Evolutionary conservation across 768 basidiomycete genomes (phyloP).

Genomic region (Porphyrellus cyaneotinctus): DNA sequence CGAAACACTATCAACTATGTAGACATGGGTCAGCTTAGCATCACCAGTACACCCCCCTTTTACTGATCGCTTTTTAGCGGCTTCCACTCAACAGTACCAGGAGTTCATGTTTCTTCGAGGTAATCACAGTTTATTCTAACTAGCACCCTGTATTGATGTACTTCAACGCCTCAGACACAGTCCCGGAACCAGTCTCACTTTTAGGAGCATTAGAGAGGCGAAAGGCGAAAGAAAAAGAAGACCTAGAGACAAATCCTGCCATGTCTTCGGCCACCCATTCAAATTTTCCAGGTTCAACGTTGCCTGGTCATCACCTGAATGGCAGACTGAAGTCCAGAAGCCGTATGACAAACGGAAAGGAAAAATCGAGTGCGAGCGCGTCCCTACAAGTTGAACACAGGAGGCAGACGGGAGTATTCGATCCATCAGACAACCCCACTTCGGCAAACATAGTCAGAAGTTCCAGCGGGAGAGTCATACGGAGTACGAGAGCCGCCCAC

Average conservation of each 20-base stretch:
- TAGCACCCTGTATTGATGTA: slow-evolving; percentile 1
- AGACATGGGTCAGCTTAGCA: slow-evolving; percentile 62
- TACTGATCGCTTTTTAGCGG: slow-evolving; percentile 39
- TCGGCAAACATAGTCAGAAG: slow-evolving; percentile 25
- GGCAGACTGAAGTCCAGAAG: slow-evolving; percentile 39
- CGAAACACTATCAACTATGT: slow-evolving; percentile 60
- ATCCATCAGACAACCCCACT: slow-evolving; percentile 20
- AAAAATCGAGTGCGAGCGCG: slow-evolving; percentile 29
- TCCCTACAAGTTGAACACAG: slow-evolving; percentile 25
- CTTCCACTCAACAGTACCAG: slow-evolving; percentile 55
- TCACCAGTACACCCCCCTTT: not conserved
- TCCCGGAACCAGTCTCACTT: slow-evolving; percentile 59
- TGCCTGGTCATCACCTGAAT: slow-evolving; percentile 18
- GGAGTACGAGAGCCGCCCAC: slow-evolving; percentile 28
- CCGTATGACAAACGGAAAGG: slow-evolving; percentile 35
- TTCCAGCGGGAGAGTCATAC: slow-evolving; percentile 27
- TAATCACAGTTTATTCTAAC: slow-evolving; percentile 21
- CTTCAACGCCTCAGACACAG: slow-evolving; percentile 46
- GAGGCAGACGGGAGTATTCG: slow-evolving; percentile 15
- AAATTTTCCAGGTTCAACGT: slow-evolving; percentile 23
- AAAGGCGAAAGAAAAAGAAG: slow-evolving; percentile 47
- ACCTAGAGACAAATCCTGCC: slow-evolving; percentile 59
- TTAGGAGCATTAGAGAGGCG: slow-evolving; percentile 56
- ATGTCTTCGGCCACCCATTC: slow-evolving; percentile 35
- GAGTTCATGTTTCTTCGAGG: slow-evolving; percentile 74